These are phyloP conservation scores for Malus hybrid DNA, from an alignment of 331 rosid species.

Conservation along the genomic window DNA sequence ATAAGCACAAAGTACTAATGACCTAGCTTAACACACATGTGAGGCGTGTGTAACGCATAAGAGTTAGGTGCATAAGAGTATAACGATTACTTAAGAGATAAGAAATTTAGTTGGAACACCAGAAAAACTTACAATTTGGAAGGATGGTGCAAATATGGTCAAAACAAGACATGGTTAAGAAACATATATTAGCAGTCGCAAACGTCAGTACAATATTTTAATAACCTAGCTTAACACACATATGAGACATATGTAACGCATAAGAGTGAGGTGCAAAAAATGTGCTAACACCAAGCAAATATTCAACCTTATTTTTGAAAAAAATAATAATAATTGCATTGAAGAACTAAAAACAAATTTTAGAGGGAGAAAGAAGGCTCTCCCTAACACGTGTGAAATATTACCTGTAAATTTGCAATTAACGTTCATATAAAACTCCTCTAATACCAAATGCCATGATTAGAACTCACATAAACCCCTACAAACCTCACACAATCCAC, in stretches of 20 bases:
- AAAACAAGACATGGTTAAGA: not conserved
- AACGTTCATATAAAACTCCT: not conserved
- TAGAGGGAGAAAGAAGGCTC: not conserved
- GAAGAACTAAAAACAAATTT: not conserved
- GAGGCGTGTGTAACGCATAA: not conserved
- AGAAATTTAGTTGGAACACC: not conserved
- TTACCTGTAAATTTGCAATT: not conserved
- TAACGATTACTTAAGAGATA: not conserved
- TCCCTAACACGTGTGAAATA: not conserved
- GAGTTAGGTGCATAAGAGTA: not conserved
- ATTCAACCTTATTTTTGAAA: not conserved
- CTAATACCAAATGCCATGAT: not conserved
- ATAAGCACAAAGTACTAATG: rapidly evolving
- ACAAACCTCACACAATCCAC: not conserved
- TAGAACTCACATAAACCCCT: not conserved
- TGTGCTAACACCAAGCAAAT: not conserved
- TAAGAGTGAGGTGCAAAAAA: not conserved
- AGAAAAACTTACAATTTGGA: not conserved
- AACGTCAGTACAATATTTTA: not conserved
- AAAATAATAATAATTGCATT: not conserved
- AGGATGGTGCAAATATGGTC: not conserved
- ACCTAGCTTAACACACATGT: not conserved
- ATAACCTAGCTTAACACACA: not conserved
- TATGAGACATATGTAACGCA: not conserved
- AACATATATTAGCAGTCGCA: not conserved